phyloP scores from a whole-genome alignment of 371 early-diverging fungal genomes.

The Saksenaea oblongispora region DNA sequence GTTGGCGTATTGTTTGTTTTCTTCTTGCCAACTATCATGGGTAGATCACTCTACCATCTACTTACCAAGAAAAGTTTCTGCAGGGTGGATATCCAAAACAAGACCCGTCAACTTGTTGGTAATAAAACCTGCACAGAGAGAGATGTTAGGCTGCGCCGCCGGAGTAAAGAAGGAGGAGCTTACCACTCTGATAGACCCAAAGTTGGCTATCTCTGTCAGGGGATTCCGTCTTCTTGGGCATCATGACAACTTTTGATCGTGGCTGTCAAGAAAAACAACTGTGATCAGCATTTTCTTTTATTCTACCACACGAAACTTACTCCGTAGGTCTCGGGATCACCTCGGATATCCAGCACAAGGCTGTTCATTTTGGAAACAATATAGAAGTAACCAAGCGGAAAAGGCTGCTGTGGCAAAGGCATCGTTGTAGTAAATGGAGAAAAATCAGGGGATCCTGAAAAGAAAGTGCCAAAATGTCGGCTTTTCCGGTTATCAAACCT shows the following conservation, averaged over 20 bases:
- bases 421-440: background rate
- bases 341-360: slow-evolving; percentile 33
- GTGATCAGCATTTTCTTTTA: background rate
- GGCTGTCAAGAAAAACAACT: slow-evolving; percentile 12
- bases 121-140: slow-evolving; percentile 23
- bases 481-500: background rate
- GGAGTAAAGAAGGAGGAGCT: background rate
- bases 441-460: background rate
- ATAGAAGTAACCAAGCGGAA: slow-evolving; percentile 49
- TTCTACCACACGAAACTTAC: background rate
- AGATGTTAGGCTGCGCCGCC: background rate
- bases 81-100: slow-evolving; percentile 37
- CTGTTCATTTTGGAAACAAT: slow-evolving; percentile 41
- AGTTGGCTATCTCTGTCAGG: slow-evolving; percentile 43
- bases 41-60: background rate
- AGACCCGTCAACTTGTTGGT: slow-evolving; percentile 42
- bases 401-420: slow-evolving; percentile 4
- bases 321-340: slow-evolving; percentile 12
- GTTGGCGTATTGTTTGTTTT: slow-evolving; percentile 11
- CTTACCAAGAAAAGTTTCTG: slow-evolving; percentile 41
- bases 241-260: slow-evolving; percentile 35
- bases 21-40: background rate
- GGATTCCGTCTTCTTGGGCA: slow-evolving; percentile 27
- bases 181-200: slow-evolving; percentile 46
- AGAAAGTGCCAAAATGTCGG: background rate